These are phyloP conservation scores for Capronia americana DNA, from an alignment of 2,329 filamentous ascomycete species.

Conservation along the genomic window DNA sequence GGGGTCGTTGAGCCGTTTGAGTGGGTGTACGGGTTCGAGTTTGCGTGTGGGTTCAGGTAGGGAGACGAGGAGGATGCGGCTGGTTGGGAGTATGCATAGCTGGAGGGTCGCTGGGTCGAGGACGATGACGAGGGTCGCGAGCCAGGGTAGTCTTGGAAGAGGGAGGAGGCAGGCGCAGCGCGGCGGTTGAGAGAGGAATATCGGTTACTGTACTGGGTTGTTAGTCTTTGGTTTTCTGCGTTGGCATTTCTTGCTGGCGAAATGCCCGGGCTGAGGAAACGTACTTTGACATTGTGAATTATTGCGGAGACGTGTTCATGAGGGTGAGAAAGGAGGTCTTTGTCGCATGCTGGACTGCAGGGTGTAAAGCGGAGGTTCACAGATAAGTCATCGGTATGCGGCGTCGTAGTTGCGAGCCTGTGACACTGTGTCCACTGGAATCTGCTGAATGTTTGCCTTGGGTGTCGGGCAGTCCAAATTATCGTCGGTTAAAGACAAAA, in stretches of 20 bases:
- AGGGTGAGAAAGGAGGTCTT: not conserved
- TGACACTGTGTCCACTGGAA: not conserved
- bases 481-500: not conserved
- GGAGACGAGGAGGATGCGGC: conserved; percentile 26
- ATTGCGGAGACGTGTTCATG: conserved; percentile 16
- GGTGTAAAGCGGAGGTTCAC: not conserved
- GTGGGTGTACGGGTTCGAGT: conserved; percentile 21
- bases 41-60: conserved; percentile 26
- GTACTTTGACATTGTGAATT: conserved; percentile 32
- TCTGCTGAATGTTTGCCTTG: not conserved
- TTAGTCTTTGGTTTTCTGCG: not conserved
- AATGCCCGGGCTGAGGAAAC: not conserved
- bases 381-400: not conserved
- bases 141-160: conserved; percentile 64
- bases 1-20: conserved; percentile 22
- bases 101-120: conserved; percentile 27
- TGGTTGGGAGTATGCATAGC: conserved; percentile 31
- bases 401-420: not conserved
- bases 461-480: not conserved
- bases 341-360: not conserved
- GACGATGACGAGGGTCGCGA: conserved; percentile 38
- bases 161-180: conserved; percentile 65
- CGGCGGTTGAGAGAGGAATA: conserved; percentile 68
- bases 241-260: not conserved
- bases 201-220: conserved; percentile 46